Evolutionary conservation across 148 eudicot genomes (phyloP), one percentile per base, ranked within the genome.

Genomic region (Bassia scoparia): DNA sequence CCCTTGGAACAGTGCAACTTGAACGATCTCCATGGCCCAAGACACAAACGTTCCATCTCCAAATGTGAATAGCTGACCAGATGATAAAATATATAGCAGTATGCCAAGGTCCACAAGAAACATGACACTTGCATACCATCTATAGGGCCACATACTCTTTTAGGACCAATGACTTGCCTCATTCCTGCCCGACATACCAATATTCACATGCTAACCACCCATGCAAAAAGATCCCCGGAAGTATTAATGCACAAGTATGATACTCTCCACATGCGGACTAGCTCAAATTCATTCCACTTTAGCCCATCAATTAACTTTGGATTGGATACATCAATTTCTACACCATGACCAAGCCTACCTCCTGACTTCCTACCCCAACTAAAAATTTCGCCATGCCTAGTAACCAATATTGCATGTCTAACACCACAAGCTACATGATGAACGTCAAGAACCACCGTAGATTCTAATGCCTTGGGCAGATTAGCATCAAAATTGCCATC

Each of bases 71-170:
- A 94, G 76, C 75, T 84, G 89, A 53, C 97, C 96, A 21, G 80
- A 43, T 31, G 96, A 88, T 43, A 96, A 79, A 55, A 94, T 63
- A 29, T n/a, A 79, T 69, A 68, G 97, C 96, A 55, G 98, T 91
- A 75, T 94, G 98, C 98, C 98, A 94, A 56, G 96, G 91, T 73
- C 98, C 98, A 81, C 98, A 94, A 66, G 97, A 85, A 9, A 88
- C 83, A 68, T 60, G 90, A 75, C 29, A 94, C 90, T 24, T 79
- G 84, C 77, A 88, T 44, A 72, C 93, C 89, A 70, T 94, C 96
- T 69, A 89, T 43, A 58, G 83, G 80, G 34, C 93, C 91, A 77
- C 74, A 68, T 24, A 94, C 91, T 71, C 76, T 79, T 77, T 89
- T 94, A 23, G 98, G 97, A 62, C 88, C 96, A 89, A 77, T 89